phyloP scores from a whole-genome alignment of 177 flowering plant genomes.

The Vitis hybrid region DNA sequence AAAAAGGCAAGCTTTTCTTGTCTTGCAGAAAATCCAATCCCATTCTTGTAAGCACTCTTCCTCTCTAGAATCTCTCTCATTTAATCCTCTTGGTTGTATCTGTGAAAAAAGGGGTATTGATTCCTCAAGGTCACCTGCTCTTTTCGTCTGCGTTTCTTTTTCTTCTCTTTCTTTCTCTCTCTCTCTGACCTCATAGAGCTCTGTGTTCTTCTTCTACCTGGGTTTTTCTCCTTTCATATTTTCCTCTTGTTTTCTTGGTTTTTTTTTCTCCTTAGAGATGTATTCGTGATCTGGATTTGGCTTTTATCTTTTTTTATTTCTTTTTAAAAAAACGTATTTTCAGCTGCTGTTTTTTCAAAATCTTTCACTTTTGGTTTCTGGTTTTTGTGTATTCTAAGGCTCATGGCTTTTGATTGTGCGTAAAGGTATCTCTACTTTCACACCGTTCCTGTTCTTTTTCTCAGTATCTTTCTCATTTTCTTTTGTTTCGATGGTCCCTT shows the following conservation, averaged over 20 bases:
- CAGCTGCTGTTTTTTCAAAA: background rate
- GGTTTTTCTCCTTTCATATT: background rate
- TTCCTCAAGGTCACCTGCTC: background rate
- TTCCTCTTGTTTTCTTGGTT: background rate
- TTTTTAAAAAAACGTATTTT: background rate
- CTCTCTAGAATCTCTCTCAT: background rate
- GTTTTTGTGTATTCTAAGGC: background rate
- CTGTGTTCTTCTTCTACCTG: background rate
- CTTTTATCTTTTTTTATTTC: background rate
- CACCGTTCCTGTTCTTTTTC: background rate
- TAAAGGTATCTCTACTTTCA: background rate
- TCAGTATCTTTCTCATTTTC: background rate
- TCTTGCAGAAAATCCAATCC: constrained; percentile 17
- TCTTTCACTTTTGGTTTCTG: constrained; percentile 1
- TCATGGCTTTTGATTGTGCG: background rate
- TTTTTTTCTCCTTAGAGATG: background rate
- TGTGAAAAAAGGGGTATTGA: background rate
- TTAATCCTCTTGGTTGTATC: background rate
- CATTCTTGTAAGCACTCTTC: constrained; percentile 16
- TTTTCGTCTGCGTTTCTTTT: background rate
- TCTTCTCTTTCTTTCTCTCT: too few species aligned
- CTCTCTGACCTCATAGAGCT: too few species aligned
- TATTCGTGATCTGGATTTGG: background rate
- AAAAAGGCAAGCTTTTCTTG: constrained; percentile 21
- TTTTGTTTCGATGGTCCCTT: background rate